These are phyloP conservation scores for Skeletonema grethae DNA, from an alignment of 108 stramenopile species.

Conservation along the genomic window DNA sequence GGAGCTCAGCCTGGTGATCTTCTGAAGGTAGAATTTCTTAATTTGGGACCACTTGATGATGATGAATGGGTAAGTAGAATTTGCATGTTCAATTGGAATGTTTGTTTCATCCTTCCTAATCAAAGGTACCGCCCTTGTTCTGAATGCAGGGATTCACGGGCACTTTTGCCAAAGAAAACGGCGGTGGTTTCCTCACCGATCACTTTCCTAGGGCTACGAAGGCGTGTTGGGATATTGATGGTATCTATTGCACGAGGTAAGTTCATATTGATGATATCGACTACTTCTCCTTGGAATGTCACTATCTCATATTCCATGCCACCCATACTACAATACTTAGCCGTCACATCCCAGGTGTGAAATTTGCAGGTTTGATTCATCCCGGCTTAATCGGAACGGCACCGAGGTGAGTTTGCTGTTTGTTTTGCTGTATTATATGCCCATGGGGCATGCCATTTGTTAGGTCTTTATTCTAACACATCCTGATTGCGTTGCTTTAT, in stretches of 20 bases:
- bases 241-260: constrained; percentile 55
- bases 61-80: constrained; percentile 49
- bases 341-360: constrained; percentile 58
- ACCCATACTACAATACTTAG: neutral
- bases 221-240: constrained; percentile 73
- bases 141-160: constrained; percentile 54
- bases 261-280: neutral
- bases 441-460: too few species aligned
- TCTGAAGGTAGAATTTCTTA: constrained; percentile 68
- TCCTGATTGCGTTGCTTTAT: neutral
- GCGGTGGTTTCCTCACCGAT: constrained; percentile 70
- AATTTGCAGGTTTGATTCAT: constrained; percentile 63
- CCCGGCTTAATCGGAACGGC: constrained; percentile 74
- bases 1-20: constrained; percentile 64
- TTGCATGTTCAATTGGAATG: too few species aligned
- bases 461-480: neutral
- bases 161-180: constrained; percentile 72
- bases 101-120: too few species aligned
- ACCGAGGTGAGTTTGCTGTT: constrained; percentile 19
- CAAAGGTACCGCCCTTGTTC: too few species aligned
- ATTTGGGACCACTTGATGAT: constrained; percentile 62
- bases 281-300: neutral
- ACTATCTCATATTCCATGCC: neutral
- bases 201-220: constrained; percentile 68
- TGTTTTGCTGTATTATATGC: too few species aligned